Base-by-base conservation (phyloP, 176 grass and related monocot species). In the Miscanthus lutarioriparius region DNA sequence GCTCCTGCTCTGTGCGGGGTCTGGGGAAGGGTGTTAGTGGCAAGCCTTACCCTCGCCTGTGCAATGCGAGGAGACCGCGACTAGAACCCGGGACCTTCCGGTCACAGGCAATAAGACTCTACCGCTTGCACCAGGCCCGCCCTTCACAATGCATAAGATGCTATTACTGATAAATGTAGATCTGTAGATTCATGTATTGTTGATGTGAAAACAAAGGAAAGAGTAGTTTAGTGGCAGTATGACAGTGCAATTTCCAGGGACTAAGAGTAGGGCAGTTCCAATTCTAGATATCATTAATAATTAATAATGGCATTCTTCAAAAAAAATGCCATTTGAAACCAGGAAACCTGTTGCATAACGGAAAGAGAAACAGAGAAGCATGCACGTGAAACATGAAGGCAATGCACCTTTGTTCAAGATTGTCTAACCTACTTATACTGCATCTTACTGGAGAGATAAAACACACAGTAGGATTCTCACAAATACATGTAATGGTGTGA, bases 61-160 rank as follows among this genome's bases (percentile, higher is more conserved):
- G n/a, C n/a, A n/a, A n/a, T n/a, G n/a, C n/a, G n/a, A n/a, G n/a
- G n/a, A n/a, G n/a, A n/a, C n/a, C n/a, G n/a, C n/a, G n/a, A n/a
- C n/a, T n/a, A n/a, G n/a, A n/a, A n/a, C n/a, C n/a, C n/a, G n/a
- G n/a, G n/a, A n/a, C n/a, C n/a, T n/a, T n/a, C n/a, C n/a, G n/a
- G n/a, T n/a, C n/a, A n/a, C n/a, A n/a, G n/a, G n/a, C n/a, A n/a
- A n/a, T n/a, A n/a, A n/a, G n/a, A n/a, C n/a, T n/a, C n/a, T n/a
- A n/a, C n/a, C n/a, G n/a, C n/a, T n/a, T n/a, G n/a, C n/a, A n/a
- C n/a, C n/a, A n/a, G n/a, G n/a, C n/a, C n/a, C n/a, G n/a, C n/a
- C n/a, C n/a, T n/a, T n/a, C n/a, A 74, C 74, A 68, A 68, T 35
- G 37, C 26, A 80, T 17, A 72, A 61, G 30, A 26, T 68, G 45